Conservation (phyloP, 495 filamentous ascomycete genomes). For the Hypomontagnella submonticulosa region DNA sequence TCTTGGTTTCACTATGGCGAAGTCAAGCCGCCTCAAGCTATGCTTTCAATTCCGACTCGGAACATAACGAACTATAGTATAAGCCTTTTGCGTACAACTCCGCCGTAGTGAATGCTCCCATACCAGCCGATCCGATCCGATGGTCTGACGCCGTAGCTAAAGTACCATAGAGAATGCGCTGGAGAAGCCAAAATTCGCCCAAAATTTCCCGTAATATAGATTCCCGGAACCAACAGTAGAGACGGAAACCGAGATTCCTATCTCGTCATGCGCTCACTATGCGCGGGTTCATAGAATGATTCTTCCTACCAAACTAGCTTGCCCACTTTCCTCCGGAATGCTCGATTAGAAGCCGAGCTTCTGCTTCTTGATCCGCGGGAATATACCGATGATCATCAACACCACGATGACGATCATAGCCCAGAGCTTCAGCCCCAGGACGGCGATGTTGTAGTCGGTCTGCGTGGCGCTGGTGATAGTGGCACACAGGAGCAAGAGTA, state of each 20-base stretch:
- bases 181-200: constrained; percentile 1
- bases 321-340: not conserved
- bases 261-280: not conserved
- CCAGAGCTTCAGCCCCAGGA: constrained; percentile 78
- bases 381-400: constrained; percentile 73
- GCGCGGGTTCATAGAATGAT: not conserved
- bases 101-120: constrained; percentile 14
- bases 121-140: constrained; percentile 11
- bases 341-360: constrained; percentile 73
- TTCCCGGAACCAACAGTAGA: not conserved
- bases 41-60: not conserved
- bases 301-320: not conserved
- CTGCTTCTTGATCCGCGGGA: constrained; percentile 80
- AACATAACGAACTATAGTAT: not conserved
- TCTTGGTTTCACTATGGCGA: not conserved
- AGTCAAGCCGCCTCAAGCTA: too few species aligned
- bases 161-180: not conserved
- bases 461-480: constrained; percentile 80
- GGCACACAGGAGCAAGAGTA: constrained; percentile 74
- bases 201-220: not conserved
- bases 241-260: constrained; percentile 5
- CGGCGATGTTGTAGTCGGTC: constrained; percentile 72
- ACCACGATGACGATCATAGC: constrained; percentile 68
- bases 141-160: constrained; percentile 19
- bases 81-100: constrained; percentile 2